Evolutionary conservation across 2,329 filamentous ascomycete genomes (phyloP), one percentile per base, ranked within the genome.

Genomic region (Simplicillium aogashimaense): DNA sequence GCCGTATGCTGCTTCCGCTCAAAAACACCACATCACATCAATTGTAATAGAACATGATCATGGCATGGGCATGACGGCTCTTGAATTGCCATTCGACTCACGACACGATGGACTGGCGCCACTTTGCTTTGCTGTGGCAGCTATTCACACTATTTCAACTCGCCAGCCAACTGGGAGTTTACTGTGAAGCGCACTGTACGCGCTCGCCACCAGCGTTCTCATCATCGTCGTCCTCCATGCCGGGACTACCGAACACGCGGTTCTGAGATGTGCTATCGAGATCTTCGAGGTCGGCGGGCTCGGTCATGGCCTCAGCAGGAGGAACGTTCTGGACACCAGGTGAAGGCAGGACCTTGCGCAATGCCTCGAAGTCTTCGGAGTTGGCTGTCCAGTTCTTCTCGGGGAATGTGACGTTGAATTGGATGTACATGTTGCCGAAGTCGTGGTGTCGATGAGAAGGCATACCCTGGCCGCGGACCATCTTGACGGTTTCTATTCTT

Each of bases 321-420:
- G 88, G 84, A 17, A 76, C 63, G 41, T 74, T 67, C 58, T 84
- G 73, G 31, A 81, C 59, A 31, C 65, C 48, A 2, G 76, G 82
- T 2, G 83, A 66, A 2, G 90, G 90, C n/a, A 98, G 77, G 41
- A 95, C 81, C 52, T 81, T 75, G 57, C 92, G 88, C 31, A 98
- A 80, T 11, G 81, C 72, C 42, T 86, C 78, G 52, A 94, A 84
- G 46, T 86, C 82, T 43, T 78, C 72, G 13, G 79, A 69, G 38
- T 83, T 71, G 30, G 76, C 59, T 30, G 76, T 76, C 74, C 78
- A 83, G 57, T 77, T 71, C 68, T 81, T 83, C 56, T 86, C 82
- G 37, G 92, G 92, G 76, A 98, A 97, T 68, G 94, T 95, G 66
- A 98, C 88, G 56, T 86, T 82, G 69, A 98, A 98, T 60, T 94